Evolutionary conservation across 2,329 filamentous ascomycete species (phyloP).

Genomic region (Apiospora malaysiana): DNA sequence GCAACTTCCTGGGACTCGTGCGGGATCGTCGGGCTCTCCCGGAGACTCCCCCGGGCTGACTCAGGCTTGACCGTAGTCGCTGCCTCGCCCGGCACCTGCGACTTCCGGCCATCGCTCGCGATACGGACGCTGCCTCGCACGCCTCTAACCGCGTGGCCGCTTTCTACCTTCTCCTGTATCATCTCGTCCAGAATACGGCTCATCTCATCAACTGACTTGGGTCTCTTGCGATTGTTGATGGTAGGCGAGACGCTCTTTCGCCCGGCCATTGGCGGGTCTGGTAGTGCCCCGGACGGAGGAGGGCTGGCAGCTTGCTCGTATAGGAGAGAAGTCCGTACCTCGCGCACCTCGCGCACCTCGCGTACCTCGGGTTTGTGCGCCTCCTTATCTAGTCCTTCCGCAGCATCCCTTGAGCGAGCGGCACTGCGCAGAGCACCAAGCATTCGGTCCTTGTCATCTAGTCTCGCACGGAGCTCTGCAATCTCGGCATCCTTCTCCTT

Average conservation of each 20-base stretch:
- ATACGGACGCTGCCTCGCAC: constrained; percentile 70
- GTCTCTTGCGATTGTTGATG: constrained; percentile 59
- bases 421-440: constrained; percentile 83
- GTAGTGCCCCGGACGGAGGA: constrained; percentile 39
- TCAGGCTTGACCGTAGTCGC: constrained; percentile 42
- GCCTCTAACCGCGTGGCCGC: constrained; percentile 72
- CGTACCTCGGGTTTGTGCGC: not conserved
- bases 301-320: constrained; percentile 41
- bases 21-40: constrained; percentile 40
- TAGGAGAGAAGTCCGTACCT: constrained; percentile 38
- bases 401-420: constrained; percentile 82
- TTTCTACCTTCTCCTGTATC: constrained; percentile 88
- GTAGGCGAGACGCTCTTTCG: constrained; percentile 38
- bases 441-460: constrained; percentile 97
- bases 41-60: constrained; percentile 46
- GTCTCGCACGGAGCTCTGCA: constrained; percentile 81
- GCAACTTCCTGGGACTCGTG: constrained; percentile 34
- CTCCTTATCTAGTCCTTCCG: constrained; percentile 58
- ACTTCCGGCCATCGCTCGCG: constrained; percentile 50
- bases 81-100: constrained; percentile 44
- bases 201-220: constrained; percentile 86
- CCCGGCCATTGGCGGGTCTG: constrained; percentile 35
- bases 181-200: constrained; percentile 94
- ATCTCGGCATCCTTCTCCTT: constrained; percentile 94
- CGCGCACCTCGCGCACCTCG: constrained; percentile 29